Percentiles rank a stretch among this genome's conserved stretches.
phyloP scores from a whole-genome alignment of 192 early-diverging fungal genomes.

The Backusella macrospora region DNA sequence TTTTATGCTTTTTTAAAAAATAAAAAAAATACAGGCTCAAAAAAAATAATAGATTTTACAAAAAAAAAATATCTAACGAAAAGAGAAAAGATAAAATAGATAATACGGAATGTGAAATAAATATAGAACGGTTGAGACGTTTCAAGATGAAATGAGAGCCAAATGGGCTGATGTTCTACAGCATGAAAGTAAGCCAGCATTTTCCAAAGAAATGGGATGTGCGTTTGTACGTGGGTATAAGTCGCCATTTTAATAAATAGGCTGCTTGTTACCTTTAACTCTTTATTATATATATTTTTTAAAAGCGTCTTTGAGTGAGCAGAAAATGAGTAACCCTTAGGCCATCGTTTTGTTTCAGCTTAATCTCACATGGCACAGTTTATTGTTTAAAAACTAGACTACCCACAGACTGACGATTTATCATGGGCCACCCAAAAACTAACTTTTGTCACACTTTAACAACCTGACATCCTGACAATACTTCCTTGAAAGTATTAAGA shows the following conservation, averaged over 20 bases:
- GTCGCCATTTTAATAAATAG: conserved; percentile 1
- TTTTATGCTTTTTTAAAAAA: conserved; percentile 1
- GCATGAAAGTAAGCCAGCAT: neutral
- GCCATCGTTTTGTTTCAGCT: conserved; percentile 4
- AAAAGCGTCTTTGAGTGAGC: neutral
- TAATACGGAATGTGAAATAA: conserved; percentile 16
- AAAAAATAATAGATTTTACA: neutral
- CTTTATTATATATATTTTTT: neutral
- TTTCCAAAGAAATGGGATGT: neutral
- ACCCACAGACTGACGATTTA: conserved; percentile 1
- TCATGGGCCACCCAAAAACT: conserved; percentile 10
- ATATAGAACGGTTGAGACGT: conserved; percentile 1
- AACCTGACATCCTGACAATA: neutral
- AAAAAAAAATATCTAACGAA: neutral
- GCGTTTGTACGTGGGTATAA: conserved; percentile 6
- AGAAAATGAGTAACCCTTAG: conserved; percentile 9
- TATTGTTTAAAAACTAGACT: neutral
- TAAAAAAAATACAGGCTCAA: conserved; percentile 1
- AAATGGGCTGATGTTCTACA: conserved; percentile 3
- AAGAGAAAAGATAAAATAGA: conserved; percentile 8
- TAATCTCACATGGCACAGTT: conserved; percentile 1
- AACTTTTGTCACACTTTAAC: conserved; percentile 3
- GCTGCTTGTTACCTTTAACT: neutral
- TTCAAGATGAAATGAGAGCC: conserved; percentile 1
- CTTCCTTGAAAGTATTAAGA: conserved; percentile 1